Conservation (phyloP, 306 rosid genomes). For the Prunus padus region DNA sequence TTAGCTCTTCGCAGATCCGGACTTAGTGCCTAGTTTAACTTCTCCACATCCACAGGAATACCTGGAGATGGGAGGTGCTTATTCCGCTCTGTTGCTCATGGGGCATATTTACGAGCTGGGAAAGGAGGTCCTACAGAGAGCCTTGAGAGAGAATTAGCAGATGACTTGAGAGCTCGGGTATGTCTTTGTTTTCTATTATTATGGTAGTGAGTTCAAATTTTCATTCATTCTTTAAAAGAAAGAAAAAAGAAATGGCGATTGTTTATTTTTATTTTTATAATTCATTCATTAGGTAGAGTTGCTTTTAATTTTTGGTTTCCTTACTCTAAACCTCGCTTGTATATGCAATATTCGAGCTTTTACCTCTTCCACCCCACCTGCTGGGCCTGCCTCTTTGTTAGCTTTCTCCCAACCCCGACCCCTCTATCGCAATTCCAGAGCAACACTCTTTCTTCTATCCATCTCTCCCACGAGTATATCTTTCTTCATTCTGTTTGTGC, state of each 20-base stretch:
- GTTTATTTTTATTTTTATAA: neutral
- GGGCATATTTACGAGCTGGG: conserved; percentile 73
- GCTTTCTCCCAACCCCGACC: no score
- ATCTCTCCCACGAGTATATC: conserved; percentile 15
- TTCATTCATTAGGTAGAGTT: neutral
- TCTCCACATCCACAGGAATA: conserved; percentile 52
- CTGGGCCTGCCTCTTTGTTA: neutral
- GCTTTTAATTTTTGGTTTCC: neutral
- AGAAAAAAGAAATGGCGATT: neutral
- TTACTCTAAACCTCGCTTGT: neutral
- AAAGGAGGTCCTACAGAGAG: conserved; percentile 67
- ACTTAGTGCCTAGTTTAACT: conserved; percentile 12
- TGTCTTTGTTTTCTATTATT: conserved; percentile 27
- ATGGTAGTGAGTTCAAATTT: conserved; percentile 6
- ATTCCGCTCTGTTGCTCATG: conserved; percentile 88
- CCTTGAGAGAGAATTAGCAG: conserved; percentile 72
- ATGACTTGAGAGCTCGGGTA: conserved; percentile 68
- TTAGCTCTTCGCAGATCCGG: no score
- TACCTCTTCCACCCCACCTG: neutral
- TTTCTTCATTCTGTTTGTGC: conserved; percentile 7
- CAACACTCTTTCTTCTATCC: conserved; percentile 5
- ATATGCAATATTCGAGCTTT: neutral
- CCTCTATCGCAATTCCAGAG: no score
- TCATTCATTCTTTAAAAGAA: neutral
- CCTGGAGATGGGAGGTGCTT: conserved; percentile 97